Conservation (phyloP, 1,139 yeast species). For the Hansenula sp. region DNA sequence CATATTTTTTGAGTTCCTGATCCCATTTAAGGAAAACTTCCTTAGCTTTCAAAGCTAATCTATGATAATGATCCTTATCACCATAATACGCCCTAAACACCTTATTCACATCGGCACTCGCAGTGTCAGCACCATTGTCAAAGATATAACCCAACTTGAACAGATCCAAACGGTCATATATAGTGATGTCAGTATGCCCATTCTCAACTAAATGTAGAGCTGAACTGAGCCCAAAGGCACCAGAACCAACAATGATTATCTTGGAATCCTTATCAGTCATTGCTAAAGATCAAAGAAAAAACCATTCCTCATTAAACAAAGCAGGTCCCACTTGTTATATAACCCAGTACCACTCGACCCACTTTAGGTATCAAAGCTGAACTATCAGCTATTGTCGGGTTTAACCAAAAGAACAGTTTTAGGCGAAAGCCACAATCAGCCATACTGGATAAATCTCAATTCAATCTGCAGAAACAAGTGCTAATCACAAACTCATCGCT, state of each 20-base stretch:
- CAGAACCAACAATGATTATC: conserved; percentile 39
- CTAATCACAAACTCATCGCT: too few species aligned
- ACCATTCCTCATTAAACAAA: too few species aligned
- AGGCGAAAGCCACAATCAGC: too few species aligned
- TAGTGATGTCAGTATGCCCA: conserved; percentile 26
- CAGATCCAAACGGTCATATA: conserved; percentile 32
- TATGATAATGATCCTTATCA: conserved; percentile 22
- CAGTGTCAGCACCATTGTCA: conserved; percentile 27
- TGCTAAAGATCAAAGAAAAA: too few species aligned
- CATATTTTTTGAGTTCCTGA: conserved; percentile 2
- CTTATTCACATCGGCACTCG: conserved; percentile 27
- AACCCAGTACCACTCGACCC: too few species aligned
- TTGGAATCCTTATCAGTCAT: conserved; percentile 2
- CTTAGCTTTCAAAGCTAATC: conserved; percentile 22
- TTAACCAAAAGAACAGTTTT: too few species aligned
- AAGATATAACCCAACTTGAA: conserved; percentile 24
- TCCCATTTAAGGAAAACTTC: conserved; percentile 12
- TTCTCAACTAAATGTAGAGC: conserved; percentile 32
- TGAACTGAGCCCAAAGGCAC: conserved; percentile 43
- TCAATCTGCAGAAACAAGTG: too few species aligned
- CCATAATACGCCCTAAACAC: conserved; percentile 24
- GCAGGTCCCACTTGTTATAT: too few species aligned
- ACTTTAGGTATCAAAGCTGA: too few species aligned
- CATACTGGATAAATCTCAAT: too few species aligned
- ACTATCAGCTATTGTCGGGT: too few species aligned